Base-by-base conservation (phyloP, 345 rosid genomes). In the Salix brachista region DNA sequence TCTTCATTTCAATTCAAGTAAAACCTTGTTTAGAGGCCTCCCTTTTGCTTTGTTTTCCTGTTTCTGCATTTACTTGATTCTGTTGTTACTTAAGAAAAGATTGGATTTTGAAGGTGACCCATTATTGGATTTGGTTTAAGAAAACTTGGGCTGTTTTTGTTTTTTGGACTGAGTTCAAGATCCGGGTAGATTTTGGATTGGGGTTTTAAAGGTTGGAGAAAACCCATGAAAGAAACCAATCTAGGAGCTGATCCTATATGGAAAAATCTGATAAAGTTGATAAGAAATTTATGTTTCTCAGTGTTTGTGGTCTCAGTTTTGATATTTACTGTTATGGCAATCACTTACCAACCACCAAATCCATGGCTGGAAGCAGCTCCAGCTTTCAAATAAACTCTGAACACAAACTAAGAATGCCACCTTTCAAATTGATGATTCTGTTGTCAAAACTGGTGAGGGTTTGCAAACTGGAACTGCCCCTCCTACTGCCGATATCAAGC, bases 301-400 rank as follows among this genome's bases (percentile, higher is more conserved):
- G 90, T 86, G 23, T 95, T 95, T 70, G 97, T 95, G 18, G 85
- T 95, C 90, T 77, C 91, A 10, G 98, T 96, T 62, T 86, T 96
- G 67, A 86, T 92, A 6, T 87, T 96, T 78, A 91, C 95, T 3
- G 92, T 88, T 61, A 86, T 93, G 75, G 98, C 98, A 75, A 86
- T 92, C 82, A 93, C 98, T 25, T 93, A 93, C 82, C 96, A 93
- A 78, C 99, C 99, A 5, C 97, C 94, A 75, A 97, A 93, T 88
- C 97, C 98, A 81, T 93, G 97, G 96, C 92, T 96, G 41, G 91
- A 96, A 73, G 91, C 98, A 8, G 96, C 98, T 75, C 97, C 97
- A 0, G 92, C 92, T 17, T 79, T 96, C 13, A 88, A 96, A 23
- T 36, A 90, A 86, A 66, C 89, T 96, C 81, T 87, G 93, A 76